Evolutionary conservation across 78 protist genomes (phyloP), one percentile per base, ranked within the genome.

Genomic region (Dictyostelium citrinum): DNA sequence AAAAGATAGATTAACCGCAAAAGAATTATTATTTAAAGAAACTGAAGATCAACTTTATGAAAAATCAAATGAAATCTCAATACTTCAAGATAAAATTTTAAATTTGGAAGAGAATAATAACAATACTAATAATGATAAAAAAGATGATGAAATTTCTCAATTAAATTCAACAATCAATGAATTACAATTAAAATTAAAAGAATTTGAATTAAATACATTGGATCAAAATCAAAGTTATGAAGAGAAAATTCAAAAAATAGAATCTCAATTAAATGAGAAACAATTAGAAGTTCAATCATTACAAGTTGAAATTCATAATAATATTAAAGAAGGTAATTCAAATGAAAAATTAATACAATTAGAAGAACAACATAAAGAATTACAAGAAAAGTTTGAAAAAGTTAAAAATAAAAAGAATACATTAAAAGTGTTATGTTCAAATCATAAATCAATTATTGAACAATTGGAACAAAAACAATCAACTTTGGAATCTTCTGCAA

Each of bases 401-500:
- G 37, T 45, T 6, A 60, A 58, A 68, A 83, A 68, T 31, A 39
- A 39, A n/a, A 83, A 71, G 11, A 7, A 14, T 8, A 45, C 77
- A 58, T 29, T 14, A 2, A 61, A 86, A 12, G 45, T 31, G 0
- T 70, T 70, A 24, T 11, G 7, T n/a, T 29, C 51, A 3, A 29
- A 71, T 10, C 31, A 75, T 14, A 58, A 76, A 43, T 8, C 37
- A 16, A 20, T 33, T 1, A 88, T 74, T 9, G 93, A 76, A 14
- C 70, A 88, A 51, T 68, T 78, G 31, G 72, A 77, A 39, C 49
- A 76, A 43, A 16, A 45, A 45, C 60, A 88, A 33, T 45, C 55
- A 29, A 33, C 10, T 5, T 16, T 10, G 3, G 37, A 11, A 46
- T 35, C 31, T 1, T 27, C 64, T n/a, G 14, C 29, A 12, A 45